Conservation (phyloP, 805 yeast species). For the Saccharomyces paradoxus region DNA sequence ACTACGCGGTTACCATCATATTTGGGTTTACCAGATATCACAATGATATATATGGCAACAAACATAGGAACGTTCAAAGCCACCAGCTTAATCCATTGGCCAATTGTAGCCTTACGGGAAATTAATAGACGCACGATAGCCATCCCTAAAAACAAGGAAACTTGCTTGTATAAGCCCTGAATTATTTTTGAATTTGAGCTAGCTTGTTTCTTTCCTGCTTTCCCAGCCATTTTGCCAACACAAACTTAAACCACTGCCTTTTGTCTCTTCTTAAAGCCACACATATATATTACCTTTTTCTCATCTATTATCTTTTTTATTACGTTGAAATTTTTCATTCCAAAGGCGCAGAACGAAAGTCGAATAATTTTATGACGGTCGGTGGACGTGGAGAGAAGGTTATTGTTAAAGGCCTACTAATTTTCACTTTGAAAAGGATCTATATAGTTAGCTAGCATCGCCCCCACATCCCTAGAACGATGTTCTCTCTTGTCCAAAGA, state of each 20-base stretch:
- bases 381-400: background rate
- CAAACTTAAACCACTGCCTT: background rate
- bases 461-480: conserved; percentile 6
- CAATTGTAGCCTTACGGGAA: conserved; percentile 8
- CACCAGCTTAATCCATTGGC: conserved; percentile 15
- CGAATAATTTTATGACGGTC: background rate
- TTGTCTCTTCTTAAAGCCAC: conserved; percentile 3
- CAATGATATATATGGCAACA: conserved; percentile 37
- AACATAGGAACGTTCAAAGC: conserved; percentile 29
- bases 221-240: conserved; percentile 42
- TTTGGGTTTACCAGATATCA: conserved; percentile 43
- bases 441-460: background rate
- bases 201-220: conserved; percentile 48
- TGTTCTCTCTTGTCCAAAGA: conserved; percentile 39
- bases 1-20: conserved; percentile 26
- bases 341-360: background rate
- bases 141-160: conserved; percentile 25
- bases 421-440: background rate
- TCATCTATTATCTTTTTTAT: background rate
- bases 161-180: conserved; percentile 15
- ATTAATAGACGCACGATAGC: conserved; percentile 33
- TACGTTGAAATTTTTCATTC: conserved; percentile 1
- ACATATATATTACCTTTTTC: background rate
- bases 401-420: background rate
- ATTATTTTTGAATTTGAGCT: conserved; percentile 17